Evolutionary conservation across 2,329 filamentous ascomycete genomes (phyloP), one percentile per base, ranked within the genome.

Genomic region (Aspergillus quadricinctus): DNA sequence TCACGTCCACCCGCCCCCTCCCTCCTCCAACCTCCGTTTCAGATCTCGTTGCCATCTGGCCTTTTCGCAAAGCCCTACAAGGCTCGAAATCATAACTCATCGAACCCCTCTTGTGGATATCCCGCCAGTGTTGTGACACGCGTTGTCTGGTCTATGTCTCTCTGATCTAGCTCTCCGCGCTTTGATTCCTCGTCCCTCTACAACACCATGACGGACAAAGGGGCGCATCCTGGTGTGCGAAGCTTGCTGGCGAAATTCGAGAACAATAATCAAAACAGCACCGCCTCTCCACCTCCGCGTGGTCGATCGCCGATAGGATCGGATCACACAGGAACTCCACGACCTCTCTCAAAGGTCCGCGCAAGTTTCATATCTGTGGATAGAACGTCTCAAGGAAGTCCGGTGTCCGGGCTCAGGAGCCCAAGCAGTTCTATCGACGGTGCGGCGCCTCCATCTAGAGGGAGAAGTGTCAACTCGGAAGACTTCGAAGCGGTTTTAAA

Each of bases 161-260:
- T 40, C 50, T 29, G 23, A 41, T 40, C 37, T 53, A 21, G 51
- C 41, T 21, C 35, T 55, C 21, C 45, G n/a, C 50, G 27, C 45
- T 29, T 48, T 21, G 21, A 35, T 19, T 21, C 10, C 37, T n/a
- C 45, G 31, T 35, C 40, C 29, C 27, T 41, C 17, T 51, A 25
- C 19, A 46, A 55, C 52, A 52, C 56, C 53, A 65, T 64, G 61
- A 53, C 57, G 28, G 63, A 66, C 28, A 62, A 58, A 45, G 62
- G 58, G 27, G 63, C 57, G 45, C 65, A 70, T 50, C 69, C 68
- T 25, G 85, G 83, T 68, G 87, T 90, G 68, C 87, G 81, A 77
- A 89, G 89, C 76, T 83, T 92, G 63, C 82, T 88, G 66, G 89
- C 89, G 69, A 90, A 89, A 82, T 92, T 92, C 72, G 89, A 92